Conservation (phyloP, 2,329 filamentous ascomycete species). For the Pyricularia sp. region DNA sequence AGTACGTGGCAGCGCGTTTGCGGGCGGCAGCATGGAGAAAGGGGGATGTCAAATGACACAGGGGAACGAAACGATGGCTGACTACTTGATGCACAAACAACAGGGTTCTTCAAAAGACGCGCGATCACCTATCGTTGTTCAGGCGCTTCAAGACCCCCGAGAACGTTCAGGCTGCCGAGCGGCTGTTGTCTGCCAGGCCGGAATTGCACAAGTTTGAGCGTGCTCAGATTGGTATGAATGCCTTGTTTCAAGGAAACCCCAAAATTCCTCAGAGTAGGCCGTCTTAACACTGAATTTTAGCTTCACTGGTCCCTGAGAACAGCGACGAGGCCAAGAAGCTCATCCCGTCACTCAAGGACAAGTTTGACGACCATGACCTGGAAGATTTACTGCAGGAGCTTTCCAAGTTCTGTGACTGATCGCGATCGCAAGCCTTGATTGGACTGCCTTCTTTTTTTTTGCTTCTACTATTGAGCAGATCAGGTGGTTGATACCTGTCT, state of each 20-base stretch:
- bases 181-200: constrained; percentile 68
- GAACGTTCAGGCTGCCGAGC: constrained; percentile 89
- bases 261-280: background rate
- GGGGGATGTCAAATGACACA: background rate
- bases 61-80: background rate
- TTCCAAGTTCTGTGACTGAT: constrained; percentile 55
- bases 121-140: constrained; percentile 90
- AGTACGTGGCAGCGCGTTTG: constrained; percentile 37
- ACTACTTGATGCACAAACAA: background rate
- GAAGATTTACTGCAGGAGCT: constrained; percentile 86
- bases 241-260: background rate
- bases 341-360: constrained; percentile 80
- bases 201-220: constrained; percentile 88
- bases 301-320: constrained; percentile 83
- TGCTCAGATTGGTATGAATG: constrained; percentile 59
- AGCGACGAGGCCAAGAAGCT: constrained; percentile 95
- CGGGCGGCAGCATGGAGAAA: background rate
- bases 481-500: background rate
- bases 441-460: background rate
- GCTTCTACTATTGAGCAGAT: background rate
- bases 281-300: constrained; percentile 30
- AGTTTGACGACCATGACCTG: constrained; percentile 83
- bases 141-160: constrained; percentile 93
- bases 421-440: background rate
- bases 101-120: constrained; percentile 75